Percentiles rank a stretch among this genome's conserved stretches.
Evolutionary conservation across 352 stramenopile species (phyloP).

Genomic region (Phytophthora macrochlamydospora): DNA sequence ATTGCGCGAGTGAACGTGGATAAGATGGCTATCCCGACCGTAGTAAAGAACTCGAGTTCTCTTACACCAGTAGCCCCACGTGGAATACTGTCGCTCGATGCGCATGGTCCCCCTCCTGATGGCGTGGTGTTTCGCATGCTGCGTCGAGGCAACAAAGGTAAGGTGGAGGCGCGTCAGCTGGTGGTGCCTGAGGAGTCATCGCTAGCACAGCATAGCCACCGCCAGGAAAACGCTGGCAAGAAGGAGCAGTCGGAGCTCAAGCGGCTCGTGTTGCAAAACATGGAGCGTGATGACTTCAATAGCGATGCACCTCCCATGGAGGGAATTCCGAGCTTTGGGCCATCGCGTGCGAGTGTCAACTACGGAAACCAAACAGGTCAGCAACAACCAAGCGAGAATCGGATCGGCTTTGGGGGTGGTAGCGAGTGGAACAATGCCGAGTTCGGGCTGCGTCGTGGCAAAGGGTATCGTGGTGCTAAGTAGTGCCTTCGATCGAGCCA

Average conservation of each 20-base stretch:
- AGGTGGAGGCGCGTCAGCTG: conserved; percentile 94
- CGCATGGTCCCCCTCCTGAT: conserved; percentile 28
- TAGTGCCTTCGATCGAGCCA: conserved; percentile 15
- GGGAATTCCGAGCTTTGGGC: conserved; percentile 19
- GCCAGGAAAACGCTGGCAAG: conserved; percentile 86
- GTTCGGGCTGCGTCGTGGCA: conserved; percentile 74
- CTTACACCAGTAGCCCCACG: conserved; percentile 20
- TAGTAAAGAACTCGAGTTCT: conserved; percentile 60
- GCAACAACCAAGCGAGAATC: conserved; percentile 31
- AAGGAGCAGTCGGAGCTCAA: conserved; percentile 90
- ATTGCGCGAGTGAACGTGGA: conserved; percentile 76
- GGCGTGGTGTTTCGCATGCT: conserved; percentile 94
- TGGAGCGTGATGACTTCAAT: conserved; percentile 85
- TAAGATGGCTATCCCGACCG: conserved; percentile 89
- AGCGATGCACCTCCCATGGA: conserved; percentile 31
- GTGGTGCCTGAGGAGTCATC: conserved; percentile 94
- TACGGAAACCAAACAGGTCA: conserved; percentile 24
- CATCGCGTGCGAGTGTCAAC: conserved; percentile 27
- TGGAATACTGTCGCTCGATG: conserved; percentile 27
- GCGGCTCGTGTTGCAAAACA: conserved; percentile 84
- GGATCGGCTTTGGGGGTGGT: conserved; percentile 63
- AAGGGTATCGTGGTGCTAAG: conserved; percentile 69
- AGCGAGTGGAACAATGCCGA: conserved; percentile 88
- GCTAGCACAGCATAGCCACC: conserved; percentile 90
- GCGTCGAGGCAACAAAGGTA: conserved; percentile 96